These are phyloP conservation scores for Yamadazyma buinensis DNA, from an alignment of 1,139 yeast genomes.

Conservation along the genomic window DNA sequence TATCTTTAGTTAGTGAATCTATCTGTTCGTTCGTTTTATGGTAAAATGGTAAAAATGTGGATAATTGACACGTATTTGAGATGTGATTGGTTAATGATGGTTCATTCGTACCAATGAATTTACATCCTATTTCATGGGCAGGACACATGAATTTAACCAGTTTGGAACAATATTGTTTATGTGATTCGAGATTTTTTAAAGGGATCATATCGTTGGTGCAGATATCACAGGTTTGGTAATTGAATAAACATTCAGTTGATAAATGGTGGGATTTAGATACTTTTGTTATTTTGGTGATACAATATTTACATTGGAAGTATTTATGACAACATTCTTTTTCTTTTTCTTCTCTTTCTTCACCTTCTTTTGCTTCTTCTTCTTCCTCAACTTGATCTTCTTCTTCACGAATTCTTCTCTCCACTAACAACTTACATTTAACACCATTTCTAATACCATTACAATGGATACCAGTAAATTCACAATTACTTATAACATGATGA, in stretches of 20 bases:
- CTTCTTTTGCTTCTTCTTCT: conserved; percentile 4
- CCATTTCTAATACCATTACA: conserved; percentile 32
- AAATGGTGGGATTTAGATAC: conserved; percentile 33
- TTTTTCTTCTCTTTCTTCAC: conserved; percentile 10
- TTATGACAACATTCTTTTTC: conserved; percentile 30
- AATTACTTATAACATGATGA: conserved; percentile 47
- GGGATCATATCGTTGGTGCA: conserved; percentile 43
- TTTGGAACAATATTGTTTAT: conserved; percentile 32
- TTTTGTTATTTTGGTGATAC: conserved; percentile 31
- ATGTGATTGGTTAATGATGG: conserved; percentile 39
- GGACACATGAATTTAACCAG: conserved; percentile 35
- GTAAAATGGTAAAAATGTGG: conserved; percentile 28
- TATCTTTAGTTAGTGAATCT: conserved; percentile 19
- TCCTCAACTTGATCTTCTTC: background rate
- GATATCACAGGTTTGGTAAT: conserved; percentile 36
- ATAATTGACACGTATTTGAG: conserved; percentile 31
- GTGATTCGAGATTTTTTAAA: conserved; percentile 27
- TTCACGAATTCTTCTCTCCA: conserved; percentile 13
- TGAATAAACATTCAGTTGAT: conserved; percentile 35
- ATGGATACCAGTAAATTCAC: conserved; percentile 48
- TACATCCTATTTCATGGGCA: conserved; percentile 39
- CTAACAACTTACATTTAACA: conserved; percentile 8
- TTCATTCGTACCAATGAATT: conserved; percentile 37
- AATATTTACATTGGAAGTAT: conserved; percentile 34
- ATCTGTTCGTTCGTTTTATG: conserved; percentile 19